Evolutionary conservation across 139 green algal genomes (phyloP).

Genomic region (Tetraselmis striata): DNA sequence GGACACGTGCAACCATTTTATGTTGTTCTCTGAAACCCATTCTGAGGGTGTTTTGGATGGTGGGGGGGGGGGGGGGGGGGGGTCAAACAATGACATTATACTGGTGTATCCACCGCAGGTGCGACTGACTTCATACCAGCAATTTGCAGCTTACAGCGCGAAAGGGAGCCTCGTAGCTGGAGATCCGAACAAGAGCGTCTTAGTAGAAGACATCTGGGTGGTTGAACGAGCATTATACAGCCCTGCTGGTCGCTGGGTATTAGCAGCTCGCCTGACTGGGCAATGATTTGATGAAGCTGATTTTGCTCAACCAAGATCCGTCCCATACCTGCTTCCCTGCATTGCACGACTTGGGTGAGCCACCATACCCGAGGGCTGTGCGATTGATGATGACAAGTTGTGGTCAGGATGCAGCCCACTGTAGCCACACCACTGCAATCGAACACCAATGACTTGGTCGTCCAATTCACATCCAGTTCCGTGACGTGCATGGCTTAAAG

Average conservation of each 20-base stretch:
- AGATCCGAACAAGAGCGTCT: background rate
- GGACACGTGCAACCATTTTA: background rate
- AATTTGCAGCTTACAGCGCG: background rate
- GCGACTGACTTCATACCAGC: background rate
- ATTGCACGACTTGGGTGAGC: no score
- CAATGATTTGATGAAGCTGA: background rate
- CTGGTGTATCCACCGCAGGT: background rate
- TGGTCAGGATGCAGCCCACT: no score
- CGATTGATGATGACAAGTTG: no score
- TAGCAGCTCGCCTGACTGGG: background rate
- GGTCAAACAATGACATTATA: no score
- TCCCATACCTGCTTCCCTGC: no score
- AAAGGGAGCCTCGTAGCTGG: background rate
- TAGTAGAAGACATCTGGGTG: background rate
- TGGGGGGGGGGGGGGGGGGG: no score
- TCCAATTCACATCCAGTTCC: no score
- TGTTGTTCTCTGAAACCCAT: background rate
- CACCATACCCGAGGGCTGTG: no score
- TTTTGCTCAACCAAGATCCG: no score
- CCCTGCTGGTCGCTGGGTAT: background rate
- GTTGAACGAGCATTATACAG: background rate
- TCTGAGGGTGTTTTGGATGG: background rate
- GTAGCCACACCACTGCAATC: no score
- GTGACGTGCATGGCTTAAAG: no score
- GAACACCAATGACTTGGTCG: no score